phyloP scores from a whole-genome alignment of 371 early-diverging fungal genomes.

The Nematocida minor region DNA sequence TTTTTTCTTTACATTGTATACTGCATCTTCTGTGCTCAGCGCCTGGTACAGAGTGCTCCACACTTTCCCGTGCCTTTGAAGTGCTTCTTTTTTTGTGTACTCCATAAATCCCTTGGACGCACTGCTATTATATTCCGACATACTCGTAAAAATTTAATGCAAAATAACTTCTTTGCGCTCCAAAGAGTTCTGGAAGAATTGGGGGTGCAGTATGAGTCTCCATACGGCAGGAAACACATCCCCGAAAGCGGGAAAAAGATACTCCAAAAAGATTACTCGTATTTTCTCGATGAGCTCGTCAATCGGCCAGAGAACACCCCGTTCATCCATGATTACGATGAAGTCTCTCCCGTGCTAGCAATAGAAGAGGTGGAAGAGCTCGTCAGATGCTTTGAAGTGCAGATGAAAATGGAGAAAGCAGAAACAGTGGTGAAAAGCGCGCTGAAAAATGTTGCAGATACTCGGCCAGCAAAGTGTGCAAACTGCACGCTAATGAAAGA shows the following conservation, averaged over 20 bases:
- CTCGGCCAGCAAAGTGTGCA: not conserved
- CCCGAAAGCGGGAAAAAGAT: not conserved
- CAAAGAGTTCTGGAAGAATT: slow-evolving; percentile 28
- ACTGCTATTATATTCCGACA: slow-evolving; percentile 3
- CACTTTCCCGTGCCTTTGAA: not conserved
- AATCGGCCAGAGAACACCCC: not conserved
- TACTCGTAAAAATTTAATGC: slow-evolving; percentile 33
- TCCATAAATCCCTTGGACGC: not conserved
- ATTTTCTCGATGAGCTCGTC: not conserved
- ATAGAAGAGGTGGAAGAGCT: slow-evolving; percentile 31
- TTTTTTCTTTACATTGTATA: slow-evolving; percentile 18
- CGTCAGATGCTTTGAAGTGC: not conserved
- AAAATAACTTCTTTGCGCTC: slow-evolving; percentile 28
- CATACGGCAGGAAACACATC: not conserved
- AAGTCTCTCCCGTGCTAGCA: not conserved
- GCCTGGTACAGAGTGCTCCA: not conserved
- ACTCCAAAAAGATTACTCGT: slow-evolving; percentile 15
- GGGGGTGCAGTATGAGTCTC: not conserved
- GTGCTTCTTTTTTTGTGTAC: slow-evolving; percentile 36
- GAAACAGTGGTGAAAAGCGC: not conserved
- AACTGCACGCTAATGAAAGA: not conserved
- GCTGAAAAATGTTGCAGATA: no score
- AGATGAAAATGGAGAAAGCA: not conserved
- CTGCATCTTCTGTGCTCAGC: slow-evolving; percentile 17
- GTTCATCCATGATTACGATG: slow-evolving; percentile 23